A percentile compares a stretch with the other conserved stretches of the same genome.
Conservation (phyloP, 2,329 filamentous ascomycete genomes). For the Chaetomium strumarium region DNA sequence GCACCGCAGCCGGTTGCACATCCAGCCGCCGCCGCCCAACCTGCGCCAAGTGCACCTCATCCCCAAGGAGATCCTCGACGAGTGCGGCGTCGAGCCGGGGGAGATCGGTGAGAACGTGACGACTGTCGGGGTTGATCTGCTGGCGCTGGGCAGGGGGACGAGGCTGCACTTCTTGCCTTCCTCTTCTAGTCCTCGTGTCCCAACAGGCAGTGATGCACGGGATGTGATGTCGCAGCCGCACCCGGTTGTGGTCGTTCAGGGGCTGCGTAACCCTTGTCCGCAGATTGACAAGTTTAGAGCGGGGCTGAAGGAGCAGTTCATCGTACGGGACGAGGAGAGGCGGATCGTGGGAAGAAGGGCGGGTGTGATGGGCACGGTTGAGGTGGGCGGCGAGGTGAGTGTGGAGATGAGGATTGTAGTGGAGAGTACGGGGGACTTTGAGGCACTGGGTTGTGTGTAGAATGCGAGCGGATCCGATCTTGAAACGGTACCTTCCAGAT, state of each 20-base stretch:
- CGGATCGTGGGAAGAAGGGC: neutral
- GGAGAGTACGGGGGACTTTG: neutral
- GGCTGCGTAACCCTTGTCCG: slow-evolving; percentile 3
- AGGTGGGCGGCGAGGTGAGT: neutral
- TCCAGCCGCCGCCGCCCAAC: neutral
- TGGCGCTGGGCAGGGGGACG: neutral
- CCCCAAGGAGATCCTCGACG: slow-evolving; percentile 1
- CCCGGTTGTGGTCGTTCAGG: neutral
- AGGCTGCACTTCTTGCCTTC: slow-evolving; percentile 4
- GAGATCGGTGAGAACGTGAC: slow-evolving; percentile 4
- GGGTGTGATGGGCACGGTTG: slow-evolving; percentile 7
- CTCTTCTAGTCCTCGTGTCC: neutral
- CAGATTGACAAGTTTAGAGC: slow-evolving; percentile 3
- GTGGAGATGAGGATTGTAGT: slow-evolving; percentile 5
- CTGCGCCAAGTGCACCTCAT: slow-evolving; percentile 7
- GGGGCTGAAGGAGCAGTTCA: neutral
- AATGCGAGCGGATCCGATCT: neutral
- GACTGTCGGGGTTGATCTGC: neutral
- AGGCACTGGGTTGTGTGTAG: neutral
- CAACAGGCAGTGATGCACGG: neutral
- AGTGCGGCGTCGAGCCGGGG: neutral
- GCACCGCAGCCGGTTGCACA: slow-evolving; percentile 2
- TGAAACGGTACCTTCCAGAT: too few species aligned
- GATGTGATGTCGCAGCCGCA: neutral
- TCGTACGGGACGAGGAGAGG: slow-evolving; percentile 1